Evolutionary conservation across 1,284 basidiomycete species (phyloP), one percentile per base, ranked within the genome.

Genomic region (Malassezia furfur): DNA sequence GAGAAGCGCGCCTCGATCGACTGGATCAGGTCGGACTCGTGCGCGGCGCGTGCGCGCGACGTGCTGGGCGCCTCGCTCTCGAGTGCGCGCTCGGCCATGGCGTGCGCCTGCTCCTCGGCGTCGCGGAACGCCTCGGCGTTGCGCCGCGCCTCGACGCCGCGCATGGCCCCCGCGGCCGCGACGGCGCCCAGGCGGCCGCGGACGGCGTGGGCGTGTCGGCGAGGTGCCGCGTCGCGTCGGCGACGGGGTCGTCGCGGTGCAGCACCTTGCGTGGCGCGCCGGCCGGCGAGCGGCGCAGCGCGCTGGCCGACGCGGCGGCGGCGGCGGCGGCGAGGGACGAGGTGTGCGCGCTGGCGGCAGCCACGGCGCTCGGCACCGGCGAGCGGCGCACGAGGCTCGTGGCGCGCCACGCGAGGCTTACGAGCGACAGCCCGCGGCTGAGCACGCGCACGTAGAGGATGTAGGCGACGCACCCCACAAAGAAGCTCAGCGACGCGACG

Each of bases 361-460:
- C 25, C 4, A 7, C 32, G 4, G 40, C n/a, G 1, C 11, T 5
- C 3, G 43, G 11, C 25, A 45, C 19, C 25, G 15, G 15, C 11
- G 15, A 30, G 25, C 25, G 43, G 17, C 21, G 17, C n/a, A 36
- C 39, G 22, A 36, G 21, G 28, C 54, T 34, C 15, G 43, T 4
- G 11, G 37, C 54, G 34, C 6, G 25, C 49, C 50, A 57, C 10
- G 36, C 31, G 12, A 38, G 17, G 30, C 50, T 25, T 0, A 49
- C 30, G 6, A 52, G 50, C 22, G 31, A 48, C 4, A 72, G 53
- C 0, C 70, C 70, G 15, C 62, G 59, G 45, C 67, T 62, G 31
- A 70, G 50, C 22, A 74, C 37, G 35, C 72, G 59, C 14, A 66
- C 68, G 37, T 74, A 72, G 32, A 74, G 59, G 21, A 74, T 70